Percentiles rank a stretch among this genome's conserved stretches.
phyloP scores from a whole-genome alignment of 2,329 filamentous ascomycete species.

The Epichloe coenophiala region DNA sequence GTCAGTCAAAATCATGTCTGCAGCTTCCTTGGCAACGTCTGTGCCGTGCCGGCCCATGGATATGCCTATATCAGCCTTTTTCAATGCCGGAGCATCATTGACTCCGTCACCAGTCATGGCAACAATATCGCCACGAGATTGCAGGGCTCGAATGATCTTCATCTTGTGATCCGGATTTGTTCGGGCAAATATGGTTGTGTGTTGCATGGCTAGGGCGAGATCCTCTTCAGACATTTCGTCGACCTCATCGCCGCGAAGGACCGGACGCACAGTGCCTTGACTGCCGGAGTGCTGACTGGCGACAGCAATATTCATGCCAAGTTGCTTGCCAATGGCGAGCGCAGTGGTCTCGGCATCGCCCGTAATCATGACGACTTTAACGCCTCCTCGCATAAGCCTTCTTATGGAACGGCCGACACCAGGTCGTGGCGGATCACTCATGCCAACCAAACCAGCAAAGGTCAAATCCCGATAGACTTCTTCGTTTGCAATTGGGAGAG shows the following conservation, averaged over 20 bases:
- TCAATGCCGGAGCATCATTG: constrained; percentile 91
- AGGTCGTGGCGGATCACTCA: constrained; percentile 90
- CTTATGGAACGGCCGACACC: constrained; percentile 83
- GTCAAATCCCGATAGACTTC: constrained; percentile 71
- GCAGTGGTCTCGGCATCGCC: constrained; percentile 93
- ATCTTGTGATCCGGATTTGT: constrained; percentile 97
- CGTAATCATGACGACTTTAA: constrained; percentile 98
- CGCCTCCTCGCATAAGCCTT: constrained; percentile 81
- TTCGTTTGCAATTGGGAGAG: constrained; percentile 38
- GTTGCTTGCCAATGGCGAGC: constrained; percentile 79
- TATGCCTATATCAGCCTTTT: constrained; percentile 95
- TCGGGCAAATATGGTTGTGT: constrained; percentile 87
- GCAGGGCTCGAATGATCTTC: constrained; percentile 86
- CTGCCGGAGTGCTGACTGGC: constrained; percentile 37
- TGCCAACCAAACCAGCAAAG: constrained; percentile 87
- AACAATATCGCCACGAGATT: constrained; percentile 87
- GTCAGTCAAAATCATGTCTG: constrained; percentile 86
- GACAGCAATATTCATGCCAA: constrained; percentile 75
- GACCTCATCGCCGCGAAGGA: constrained; percentile 82
- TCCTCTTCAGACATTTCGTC: constrained; percentile 81
- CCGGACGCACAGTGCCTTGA: constrained; percentile 51
- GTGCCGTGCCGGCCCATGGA: constrained; percentile 93
- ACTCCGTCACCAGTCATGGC: constrained; percentile 99
- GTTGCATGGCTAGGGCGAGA: constrained; percentile 69
- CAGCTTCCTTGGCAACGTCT: constrained; percentile 90